Percentiles rank a stretch among this genome's conserved stretches.
These are phyloP conservation scores for Exophiala sideris DNA, from an alignment of 2,329 filamentous ascomycete genomes.

Conservation along the genomic window DNA sequence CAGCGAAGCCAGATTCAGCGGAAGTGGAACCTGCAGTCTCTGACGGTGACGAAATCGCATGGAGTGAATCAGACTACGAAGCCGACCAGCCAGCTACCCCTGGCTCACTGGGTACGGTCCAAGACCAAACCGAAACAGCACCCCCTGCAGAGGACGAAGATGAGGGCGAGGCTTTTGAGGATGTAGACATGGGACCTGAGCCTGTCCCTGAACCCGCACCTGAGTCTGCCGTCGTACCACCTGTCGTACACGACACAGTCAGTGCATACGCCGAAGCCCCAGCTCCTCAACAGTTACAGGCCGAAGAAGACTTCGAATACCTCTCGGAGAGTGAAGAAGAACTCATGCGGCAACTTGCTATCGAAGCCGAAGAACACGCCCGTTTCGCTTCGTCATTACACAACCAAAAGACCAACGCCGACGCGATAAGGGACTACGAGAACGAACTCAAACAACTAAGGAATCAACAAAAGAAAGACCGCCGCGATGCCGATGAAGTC, in stretches of 20 bases:
- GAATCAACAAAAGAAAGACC: conserved; percentile 93
- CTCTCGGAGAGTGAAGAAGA: conserved; percentile 88
- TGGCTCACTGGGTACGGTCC: conserved; percentile 20
- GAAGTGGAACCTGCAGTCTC: conserved; percentile 6
- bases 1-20: neutral
- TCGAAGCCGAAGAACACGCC: conserved; percentile 89
- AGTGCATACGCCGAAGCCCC: neutral
- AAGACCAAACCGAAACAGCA: conserved; percentile 15
- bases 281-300: conserved; percentile 21
- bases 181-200: conserved; percentile 13
- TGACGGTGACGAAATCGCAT: conserved; percentile 30
- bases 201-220: neutral
- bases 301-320: conserved; percentile 45
- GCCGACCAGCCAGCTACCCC: conserved; percentile 10
- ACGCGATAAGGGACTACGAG: conserved; percentile 79
- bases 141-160: conserved; percentile 25
- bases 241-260: conserved; percentile 23
- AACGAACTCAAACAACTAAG: conserved; percentile 80
- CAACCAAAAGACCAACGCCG: conserved; percentile 56
- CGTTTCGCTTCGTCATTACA: conserved; percentile 91
- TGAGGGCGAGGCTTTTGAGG: conserved; percentile 21
- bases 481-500: conserved; percentile 92
- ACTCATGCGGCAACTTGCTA: conserved; percentile 76
- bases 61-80: conserved; percentile 33
- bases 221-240: conserved; percentile 1